A percentile compares a stretch with the other conserved stretches of the same genome.
Conservation (phyloP, 805 yeast genomes). For the Kluyveromyces aestuarii region DNA sequence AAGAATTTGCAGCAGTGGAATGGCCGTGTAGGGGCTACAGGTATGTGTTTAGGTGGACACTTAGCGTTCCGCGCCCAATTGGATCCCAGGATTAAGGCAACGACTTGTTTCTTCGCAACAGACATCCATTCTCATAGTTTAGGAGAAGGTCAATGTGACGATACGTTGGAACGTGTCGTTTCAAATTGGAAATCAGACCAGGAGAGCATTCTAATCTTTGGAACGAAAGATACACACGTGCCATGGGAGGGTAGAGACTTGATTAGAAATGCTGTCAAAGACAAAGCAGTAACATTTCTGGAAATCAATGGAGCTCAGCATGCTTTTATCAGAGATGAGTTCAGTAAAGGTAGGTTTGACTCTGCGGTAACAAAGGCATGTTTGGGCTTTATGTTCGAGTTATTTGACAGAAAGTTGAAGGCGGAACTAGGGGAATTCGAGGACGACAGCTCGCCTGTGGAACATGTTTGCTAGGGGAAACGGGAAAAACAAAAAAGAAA, state of each 20-base stretch:
- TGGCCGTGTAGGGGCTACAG: conserved; percentile 69
- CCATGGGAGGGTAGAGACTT: conserved; percentile 69
- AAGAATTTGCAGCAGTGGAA: conserved; percentile 49
- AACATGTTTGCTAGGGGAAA: conserved; percentile 48
- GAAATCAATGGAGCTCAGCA: conserved; percentile 77
- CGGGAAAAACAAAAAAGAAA: no score
- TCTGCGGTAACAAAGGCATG: conserved; percentile 66
- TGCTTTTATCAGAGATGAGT: conserved; percentile 73
- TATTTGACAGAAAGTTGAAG: conserved; percentile 60
- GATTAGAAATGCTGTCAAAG: conserved; percentile 52
- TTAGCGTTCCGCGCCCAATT: conserved; percentile 59
- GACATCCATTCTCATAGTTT: conserved; percentile 64
- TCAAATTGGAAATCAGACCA: conserved; percentile 43
- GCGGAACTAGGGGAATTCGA: conserved; percentile 59
- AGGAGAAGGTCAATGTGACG: conserved; percentile 57
- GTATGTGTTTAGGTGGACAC: conserved; percentile 85
- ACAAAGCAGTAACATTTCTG: conserved; percentile 55
- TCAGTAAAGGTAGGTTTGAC: conserved; percentile 73
- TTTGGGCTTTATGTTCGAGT: conserved; percentile 56
- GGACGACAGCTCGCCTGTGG: conserved; percentile 40
- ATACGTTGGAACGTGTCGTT: conserved; percentile 46
- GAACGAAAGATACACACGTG: conserved; percentile 72
- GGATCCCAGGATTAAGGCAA: conserved; percentile 54
- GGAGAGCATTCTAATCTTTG: conserved; percentile 63
- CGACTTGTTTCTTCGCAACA: conserved; percentile 72